Evolutionary conservation across 306 rosid species (phyloP), one percentile per base, ranked within the genome.

Genomic region (Cucurbita argyrosperma): DNA sequence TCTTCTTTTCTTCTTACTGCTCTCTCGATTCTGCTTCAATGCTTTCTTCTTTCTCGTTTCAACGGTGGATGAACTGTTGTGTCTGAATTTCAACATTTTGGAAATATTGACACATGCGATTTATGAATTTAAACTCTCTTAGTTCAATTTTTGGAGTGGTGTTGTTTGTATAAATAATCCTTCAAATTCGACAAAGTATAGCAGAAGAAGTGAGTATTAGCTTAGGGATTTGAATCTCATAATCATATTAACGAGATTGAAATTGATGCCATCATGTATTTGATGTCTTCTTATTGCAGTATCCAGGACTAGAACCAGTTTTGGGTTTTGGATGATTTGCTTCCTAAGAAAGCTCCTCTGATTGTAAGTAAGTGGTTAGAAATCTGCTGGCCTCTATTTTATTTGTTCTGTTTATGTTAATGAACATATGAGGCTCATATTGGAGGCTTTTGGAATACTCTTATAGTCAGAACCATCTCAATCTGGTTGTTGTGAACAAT

Each of bases 391-490:
- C 67, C 56, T 63, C 74, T 79, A 64, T 58, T 58, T 37, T 42
- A 43, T 51, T 16, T 72, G 37, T 51, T 74, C 73, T 73, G 35
- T 30, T 7, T 4, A 26, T 9, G 18, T 13, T 64, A 42, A 56
- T 76, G 30, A 30, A 37, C 9, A 43, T 23, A 4, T 16, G 76
- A 21, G 53, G n/a, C 50, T 57, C 0, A 63, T 60, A 18, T 30
- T 60, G 39, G 45, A 57, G 57, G 50, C 39, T 54, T 58, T 64
- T 49, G 2, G 67, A 68, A 59, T 79, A 45, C 64, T 67, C 72
- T 79, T 86, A 79, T 81, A 94, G 99, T 81, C 99, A 90, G 84
- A 94, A 91, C 87, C 99, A 94, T 89, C 88, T 94, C 80, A 94
- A 91, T 84, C 84, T 94, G 83, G 97, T 94, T 21, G 83, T 94